Evolutionary conservation across 2,329 filamentous ascomycete species (phyloP).

Genomic region (Fusarium domesticum): DNA sequence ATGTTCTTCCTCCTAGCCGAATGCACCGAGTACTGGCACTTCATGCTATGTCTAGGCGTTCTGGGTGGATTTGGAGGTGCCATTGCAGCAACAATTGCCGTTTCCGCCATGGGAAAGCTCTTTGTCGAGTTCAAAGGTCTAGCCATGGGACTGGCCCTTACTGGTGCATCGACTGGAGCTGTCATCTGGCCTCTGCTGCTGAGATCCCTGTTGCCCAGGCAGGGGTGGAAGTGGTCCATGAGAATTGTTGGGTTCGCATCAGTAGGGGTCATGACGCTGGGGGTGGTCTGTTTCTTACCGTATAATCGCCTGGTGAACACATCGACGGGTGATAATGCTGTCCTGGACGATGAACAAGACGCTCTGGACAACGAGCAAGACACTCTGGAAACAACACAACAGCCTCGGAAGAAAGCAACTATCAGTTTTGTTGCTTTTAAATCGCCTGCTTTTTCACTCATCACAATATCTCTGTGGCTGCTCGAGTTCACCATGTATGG

Average conservation of each 20-base stretch:
- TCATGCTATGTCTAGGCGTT: conserved; percentile 40
- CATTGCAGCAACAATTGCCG: conserved; percentile 31
- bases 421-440: conserved; percentile 39
- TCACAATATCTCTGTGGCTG: conserved; percentile 38
- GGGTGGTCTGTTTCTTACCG: conserved; percentile 33
- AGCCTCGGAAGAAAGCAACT: not conserved
- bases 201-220: conserved; percentile 14
- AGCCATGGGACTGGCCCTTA: conserved; percentile 5
- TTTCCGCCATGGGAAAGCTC: conserved; percentile 26
- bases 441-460: conserved; percentile 36
- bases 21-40: conserved; percentile 45
- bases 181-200: conserved; percentile 31
- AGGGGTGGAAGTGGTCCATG: conserved; percentile 31
- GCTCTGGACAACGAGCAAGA: not conserved
- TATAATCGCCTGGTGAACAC: conserved; percentile 9
- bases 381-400: too few species aligned
- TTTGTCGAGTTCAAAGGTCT: conserved; percentile 1
- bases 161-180: conserved; percentile 17
- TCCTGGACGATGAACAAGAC: not conserved
- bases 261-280: conserved; percentile 19
- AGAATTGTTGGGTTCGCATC: conserved; percentile 26
- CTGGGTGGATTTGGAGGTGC: conserved; percentile 39
- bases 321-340: not conserved
- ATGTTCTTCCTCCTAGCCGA: conserved; percentile 44
- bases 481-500: conserved; percentile 47